Evolutionary conservation across 352 stramenopile species (phyloP), one percentile per base, ranked within the genome.

Genomic region (Peronospora belbahrii): DNA sequence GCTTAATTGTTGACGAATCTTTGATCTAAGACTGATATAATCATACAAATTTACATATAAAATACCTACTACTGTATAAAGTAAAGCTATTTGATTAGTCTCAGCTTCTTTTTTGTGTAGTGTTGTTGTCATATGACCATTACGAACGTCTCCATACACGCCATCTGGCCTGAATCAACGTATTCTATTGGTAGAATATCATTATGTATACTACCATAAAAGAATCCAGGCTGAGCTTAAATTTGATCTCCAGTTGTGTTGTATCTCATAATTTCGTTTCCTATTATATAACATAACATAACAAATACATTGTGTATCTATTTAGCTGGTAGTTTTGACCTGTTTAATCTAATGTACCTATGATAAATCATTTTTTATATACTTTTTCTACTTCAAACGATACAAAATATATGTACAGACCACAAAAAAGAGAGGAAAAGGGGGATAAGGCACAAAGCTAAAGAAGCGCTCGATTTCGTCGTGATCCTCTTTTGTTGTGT

Each of bases 371-470:
- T 33, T 4, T 20, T n/a, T n/a, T 1, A 8, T 40, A 14, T 20
- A 4, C 32, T 14, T 33, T 15, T 13, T 18, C 13, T 6, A 10
- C 7, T 8, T 10, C 2, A 0, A 10, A 34, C 48, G 3, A 33
- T 50, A 44, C 20, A 50, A n/a, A n/a, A n/a, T n/a, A 56, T 59
- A 48, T 36, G 52, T 44, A 46, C 39, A 61, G 52, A 50, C 34
- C 38, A 37, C 25, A 34, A 50, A 33, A 48, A 22, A 44, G 36
- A 41, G 18, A 18, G 48, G 15, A 41, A 17, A 58, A 37, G 42
- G 48, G 53, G 36, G 47, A 47, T 11, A 53, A 58, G 36, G 42
- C 48, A 42, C 35, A 57, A 52, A 57, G 41, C 41, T 20, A 58
- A 62, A 34, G 44, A 52, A 42, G 28, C 39, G 38, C 22, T 36